A percentile compares a stretch with the other conserved stretches of the same genome.
Evolutionary conservation across 306 rosid genomes (phyloP).

Genomic region (Trichosanthes cucumerina): DNA sequence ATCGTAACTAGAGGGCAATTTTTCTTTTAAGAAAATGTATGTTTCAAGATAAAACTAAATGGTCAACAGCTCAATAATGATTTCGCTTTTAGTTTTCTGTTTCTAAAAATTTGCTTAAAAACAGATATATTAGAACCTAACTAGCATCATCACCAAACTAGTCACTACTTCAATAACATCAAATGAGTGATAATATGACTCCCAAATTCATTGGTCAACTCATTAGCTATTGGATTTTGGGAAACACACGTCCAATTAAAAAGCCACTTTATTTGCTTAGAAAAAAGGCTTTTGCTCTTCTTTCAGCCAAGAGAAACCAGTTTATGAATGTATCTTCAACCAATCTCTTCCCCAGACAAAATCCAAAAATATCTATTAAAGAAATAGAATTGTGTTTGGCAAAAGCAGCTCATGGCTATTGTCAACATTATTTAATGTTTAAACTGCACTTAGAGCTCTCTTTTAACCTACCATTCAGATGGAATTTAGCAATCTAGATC

Average conservation of each 20-base stretch:
- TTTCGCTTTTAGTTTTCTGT: neutral
- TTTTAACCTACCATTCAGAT: slow-evolving; percentile 11
- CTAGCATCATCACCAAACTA: neutral
- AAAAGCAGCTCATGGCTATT: neutral
- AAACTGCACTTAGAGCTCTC: neutral
- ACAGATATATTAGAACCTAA: neutral
- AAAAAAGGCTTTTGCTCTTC: neutral
- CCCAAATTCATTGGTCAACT: neutral
- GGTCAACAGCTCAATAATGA: neutral
- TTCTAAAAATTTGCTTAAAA: neutral
- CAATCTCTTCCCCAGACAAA: neutral
- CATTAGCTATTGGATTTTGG: neutral
- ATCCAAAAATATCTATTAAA: slow-evolving; percentile 3
- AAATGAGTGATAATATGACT: neutral
- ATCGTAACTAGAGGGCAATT: neutral
- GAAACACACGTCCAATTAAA: neutral
- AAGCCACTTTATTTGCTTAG: neutral
- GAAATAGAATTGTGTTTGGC: slow-evolving; percentile 2
- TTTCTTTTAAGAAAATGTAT: neutral
- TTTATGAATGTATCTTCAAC: neutral
- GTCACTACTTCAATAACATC: neutral
- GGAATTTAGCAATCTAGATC: neutral
- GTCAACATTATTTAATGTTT: neutral
- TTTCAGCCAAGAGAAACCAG: neutral
- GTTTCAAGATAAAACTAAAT: neutral